Evolutionary conservation across 2,329 filamentous ascomycete species (phyloP), one percentile per base, ranked within the genome.

Genomic region (Trichophyton rubrum): DNA sequence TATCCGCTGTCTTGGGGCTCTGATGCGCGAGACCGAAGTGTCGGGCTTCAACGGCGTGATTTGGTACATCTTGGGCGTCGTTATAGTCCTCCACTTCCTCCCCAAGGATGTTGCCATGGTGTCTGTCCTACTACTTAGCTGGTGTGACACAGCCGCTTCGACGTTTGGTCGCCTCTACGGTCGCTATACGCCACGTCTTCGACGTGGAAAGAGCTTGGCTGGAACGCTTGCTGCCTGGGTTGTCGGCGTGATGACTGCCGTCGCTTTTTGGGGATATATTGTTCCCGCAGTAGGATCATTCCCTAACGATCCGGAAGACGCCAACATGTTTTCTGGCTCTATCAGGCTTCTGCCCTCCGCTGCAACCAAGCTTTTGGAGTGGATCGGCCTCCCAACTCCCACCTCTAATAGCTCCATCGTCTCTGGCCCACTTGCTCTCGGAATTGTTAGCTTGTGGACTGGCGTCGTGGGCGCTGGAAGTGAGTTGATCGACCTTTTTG

Each of bases 1-100:
- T 74, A 92, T 97, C 67, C 84, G 82, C 61, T 81, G 83, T 41
- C 77, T 97, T 13, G 93, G 93, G 55, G 90, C 91, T 0, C 80
- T 99, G 67, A 99, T 99, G 93, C 88, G 93, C 60, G 93, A 99
- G 77, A 93, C 88, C 65, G 93, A 99, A 75, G 95, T 92, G 67
- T 81, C 86, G 56, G 89, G 90, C 58, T 99, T 90, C 80, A 99
- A 99, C 72, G 93, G 93, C 59, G 92, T 97, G 66, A 95, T 99
- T 66, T 96, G 89, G 79, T 99, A 97, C 74, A 83, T 99, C 8
- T 82, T 96, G 6, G 93, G 93, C 61, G 86, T 90, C 30, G 96
- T 90, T 85, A 80, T 85, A 35, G 90, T 92, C 15, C 82, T 97
- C 66, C 84, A 84, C 66, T 90, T 89, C 72, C 90, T 95, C 72